Percentiles rank a stretch among this genome's conserved stretches.
phyloP scores from a whole-genome alignment of 352 stramenopile species.

The Globisporangium parvum region DNA sequence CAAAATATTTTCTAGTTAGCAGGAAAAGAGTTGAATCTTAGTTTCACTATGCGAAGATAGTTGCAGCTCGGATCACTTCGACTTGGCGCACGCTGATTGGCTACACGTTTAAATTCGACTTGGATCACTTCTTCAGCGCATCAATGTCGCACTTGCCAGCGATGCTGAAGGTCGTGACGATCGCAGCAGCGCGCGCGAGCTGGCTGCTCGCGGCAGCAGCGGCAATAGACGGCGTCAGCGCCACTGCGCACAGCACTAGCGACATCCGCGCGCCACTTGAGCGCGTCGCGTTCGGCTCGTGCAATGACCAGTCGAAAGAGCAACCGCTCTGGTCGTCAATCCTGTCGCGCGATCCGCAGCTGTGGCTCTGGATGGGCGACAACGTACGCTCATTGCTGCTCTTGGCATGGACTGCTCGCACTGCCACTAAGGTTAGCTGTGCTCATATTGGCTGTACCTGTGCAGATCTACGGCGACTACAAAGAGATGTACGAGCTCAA shows the following conservation, averaged over 20 bases:
- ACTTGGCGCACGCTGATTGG: conserved; percentile 25
- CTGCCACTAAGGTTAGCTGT: not conserved
- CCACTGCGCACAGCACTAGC: conserved; percentile 13
- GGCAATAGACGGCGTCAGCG: not conserved
- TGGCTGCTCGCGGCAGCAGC: not conserved
- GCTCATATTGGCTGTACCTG: not conserved
- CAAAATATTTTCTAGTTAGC: too few species aligned
- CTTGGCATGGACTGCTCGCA: too few species aligned
- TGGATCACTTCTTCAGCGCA: not conserved
- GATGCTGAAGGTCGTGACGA: not conserved
- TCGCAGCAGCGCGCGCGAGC: not conserved
- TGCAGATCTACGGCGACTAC: conserved; percentile 72
- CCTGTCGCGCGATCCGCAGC: conserved; percentile 43
- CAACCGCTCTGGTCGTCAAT: conserved; percentile 76
- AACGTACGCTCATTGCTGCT: conserved; percentile 32
- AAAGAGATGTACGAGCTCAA: conserved; percentile 36
- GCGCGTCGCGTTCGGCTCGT: conserved; percentile 75
- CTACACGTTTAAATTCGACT: not conserved
- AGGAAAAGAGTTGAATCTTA: too few species aligned
- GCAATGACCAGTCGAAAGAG: conserved; percentile 80
- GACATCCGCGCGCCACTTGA: conserved; percentile 42
- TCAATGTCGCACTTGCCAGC: not conserved
- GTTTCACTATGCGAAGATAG: too few species aligned
- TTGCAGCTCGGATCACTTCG: not conserved
- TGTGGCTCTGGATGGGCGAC: conserved; percentile 88